Evolutionary conservation across 345 rosid species (phyloP).

Genomic region (Gossypium sturtianum): DNA sequence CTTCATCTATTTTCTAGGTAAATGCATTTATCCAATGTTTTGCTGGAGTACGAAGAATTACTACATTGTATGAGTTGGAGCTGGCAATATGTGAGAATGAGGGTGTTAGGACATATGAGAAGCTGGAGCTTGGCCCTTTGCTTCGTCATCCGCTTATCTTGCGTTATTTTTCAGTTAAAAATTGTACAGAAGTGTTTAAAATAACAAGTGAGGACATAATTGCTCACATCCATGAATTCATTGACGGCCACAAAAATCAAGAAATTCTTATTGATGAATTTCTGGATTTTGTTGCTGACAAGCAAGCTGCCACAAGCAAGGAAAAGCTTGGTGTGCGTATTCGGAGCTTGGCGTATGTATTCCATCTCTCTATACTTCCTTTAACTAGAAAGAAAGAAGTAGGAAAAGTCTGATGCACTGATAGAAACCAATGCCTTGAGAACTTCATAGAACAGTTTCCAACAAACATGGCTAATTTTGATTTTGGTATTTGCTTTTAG

Average conservation of each 20-base stretch:
- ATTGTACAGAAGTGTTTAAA: slow-evolving; percentile 40
- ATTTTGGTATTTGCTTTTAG: background rate
- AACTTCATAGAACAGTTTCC: background rate
- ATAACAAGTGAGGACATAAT: slow-evolving; percentile 64
- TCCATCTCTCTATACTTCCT: background rate
- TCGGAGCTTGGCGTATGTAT: slow-evolving; percentile 66
- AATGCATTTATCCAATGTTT: slow-evolving; percentile 88
- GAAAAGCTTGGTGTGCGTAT: slow-evolving; percentile 78
- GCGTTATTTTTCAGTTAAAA: slow-evolving; percentile 52
- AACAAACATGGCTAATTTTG: background rate
- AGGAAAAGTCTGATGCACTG: background rate
- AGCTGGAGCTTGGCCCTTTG: slow-evolving; percentile 73
- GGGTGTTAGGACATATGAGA: slow-evolving; percentile 57
- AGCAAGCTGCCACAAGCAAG: slow-evolving; percentile 42
- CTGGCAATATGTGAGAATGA: slow-evolving; percentile 62
- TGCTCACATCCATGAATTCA: slow-evolving; percentile 41
- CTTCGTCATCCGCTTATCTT: slow-evolving; percentile 56
- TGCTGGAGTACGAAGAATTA: slow-evolving; percentile 56
- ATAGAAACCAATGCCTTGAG: background rate
- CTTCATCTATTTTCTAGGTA: slow-evolving; percentile 36
- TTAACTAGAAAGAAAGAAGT: too few relatives aligned
- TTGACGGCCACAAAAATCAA: slow-evolving; percentile 26
- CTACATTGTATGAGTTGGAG: slow-evolving; percentile 75
- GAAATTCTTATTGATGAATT: slow-evolving; percentile 48
- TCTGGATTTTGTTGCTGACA: slow-evolving; percentile 57